Base-by-base conservation (phyloP, 2,329 filamentous ascomycete genomes). In the Diaporthe sp. region DNA sequence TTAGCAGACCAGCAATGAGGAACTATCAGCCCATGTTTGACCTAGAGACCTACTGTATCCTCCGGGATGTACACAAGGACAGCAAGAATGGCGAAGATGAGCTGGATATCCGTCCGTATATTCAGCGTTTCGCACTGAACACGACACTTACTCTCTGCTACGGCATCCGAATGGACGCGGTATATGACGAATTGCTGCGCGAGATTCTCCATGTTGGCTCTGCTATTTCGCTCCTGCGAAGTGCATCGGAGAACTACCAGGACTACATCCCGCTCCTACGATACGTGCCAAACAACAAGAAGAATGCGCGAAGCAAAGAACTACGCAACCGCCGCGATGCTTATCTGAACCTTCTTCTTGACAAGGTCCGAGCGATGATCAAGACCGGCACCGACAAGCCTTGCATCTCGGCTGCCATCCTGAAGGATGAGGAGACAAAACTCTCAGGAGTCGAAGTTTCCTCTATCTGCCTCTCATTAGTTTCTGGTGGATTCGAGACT, bases 121-220 rank as follows among this genome's bases (percentile, higher is more conserved):
- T 90, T 44, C 88, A 90, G 77, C 83, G 88, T 19, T 90, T 86
- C 79, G 88, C 88, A 0, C 82, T 90, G 12, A 90, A 90, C 80
- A 90, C 88, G 0, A 90, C 88, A 0, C 80, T 90, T 25, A 90
- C 88, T 0, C 83, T 90, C 1, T 89, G 87, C 78, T 90, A 90
- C 71, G 88, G 88, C 0, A 89, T 89, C 53, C 85, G 88, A 2
- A 90, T 90, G 88, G 88, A 90, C 78, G 84, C 82, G 7, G 86
- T 89, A 0, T 89, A 88, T 77, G 89, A 90, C 71, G 84, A 84
- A 1, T 81, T 90, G 62, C 80, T 90, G 12, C 84, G 87, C 5
- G 88, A 90, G 79, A 89, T 90, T 49, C 82, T 90, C 0, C 82
- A 90, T 75, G 88, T 90, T 5, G 88, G 88, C 1, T 88, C 86